Evolutionary conservation across 345 rosid genomes (phyloP).

Genomic region (Sonneratia caseolaris): DNA sequence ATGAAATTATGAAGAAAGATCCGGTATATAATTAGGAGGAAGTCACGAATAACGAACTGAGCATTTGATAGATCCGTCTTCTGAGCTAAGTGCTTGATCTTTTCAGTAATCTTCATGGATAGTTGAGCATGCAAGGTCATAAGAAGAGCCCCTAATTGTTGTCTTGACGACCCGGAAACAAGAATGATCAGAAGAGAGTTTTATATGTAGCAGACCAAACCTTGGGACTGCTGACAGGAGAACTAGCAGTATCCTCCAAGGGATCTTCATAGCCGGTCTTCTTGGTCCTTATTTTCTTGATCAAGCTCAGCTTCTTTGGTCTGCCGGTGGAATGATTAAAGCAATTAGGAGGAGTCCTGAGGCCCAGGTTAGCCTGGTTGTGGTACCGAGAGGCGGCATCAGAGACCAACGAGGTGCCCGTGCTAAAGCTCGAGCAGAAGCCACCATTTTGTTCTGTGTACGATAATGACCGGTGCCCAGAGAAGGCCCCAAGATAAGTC

Average conservation of each 20-base stretch:
- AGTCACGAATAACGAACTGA: no score
- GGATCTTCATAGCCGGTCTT: slow-evolving; percentile 52
- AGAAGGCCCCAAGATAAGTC: slow-evolving; percentile 60
- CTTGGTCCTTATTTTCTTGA: slow-evolving; percentile 43
- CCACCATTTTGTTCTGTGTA: not conserved
- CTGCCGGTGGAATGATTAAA: not conserved
- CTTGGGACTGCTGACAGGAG: slow-evolving; percentile 79
- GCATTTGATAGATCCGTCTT: not conserved
- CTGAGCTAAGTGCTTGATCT: not conserved
- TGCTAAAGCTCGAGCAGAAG: slow-evolving; percentile 25
- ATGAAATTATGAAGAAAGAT: not conserved
- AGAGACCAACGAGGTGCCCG: slow-evolving; percentile 45
- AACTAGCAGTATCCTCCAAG: slow-evolving; percentile 88
- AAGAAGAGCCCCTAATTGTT: not conserved
- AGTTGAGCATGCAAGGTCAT: no score
- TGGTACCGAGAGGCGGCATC: slow-evolving; percentile 55
- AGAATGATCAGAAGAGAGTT: not conserved
- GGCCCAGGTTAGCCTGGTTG: not conserved
- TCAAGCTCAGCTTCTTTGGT: slow-evolving; percentile 27
- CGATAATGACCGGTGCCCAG: slow-evolving; percentile 17
- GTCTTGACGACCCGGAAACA: not conserved
- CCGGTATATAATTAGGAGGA: not conserved
- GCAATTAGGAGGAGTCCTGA: no score
- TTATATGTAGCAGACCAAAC: slow-evolving; percentile 16
- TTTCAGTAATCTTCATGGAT: no score